A percentile compares a stretch with the other conserved stretches of the same genome.
Evolutionary conservation across 169 alveolate genomes (phyloP).

Genomic region (Babesia bigemina): DNA sequence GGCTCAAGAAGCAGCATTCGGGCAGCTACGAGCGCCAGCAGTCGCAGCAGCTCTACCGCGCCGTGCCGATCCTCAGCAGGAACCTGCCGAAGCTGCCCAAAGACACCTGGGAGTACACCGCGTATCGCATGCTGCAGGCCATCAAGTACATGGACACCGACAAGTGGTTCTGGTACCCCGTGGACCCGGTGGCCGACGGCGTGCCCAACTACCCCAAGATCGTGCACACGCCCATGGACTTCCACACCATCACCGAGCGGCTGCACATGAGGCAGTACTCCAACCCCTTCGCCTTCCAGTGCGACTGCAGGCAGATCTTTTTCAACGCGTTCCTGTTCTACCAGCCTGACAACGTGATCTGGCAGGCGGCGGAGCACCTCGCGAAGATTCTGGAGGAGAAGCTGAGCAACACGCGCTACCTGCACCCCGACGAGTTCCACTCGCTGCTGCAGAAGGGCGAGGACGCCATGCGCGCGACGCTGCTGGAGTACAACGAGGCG

Average conservation of each 20-base stretch:
- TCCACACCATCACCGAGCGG: constrained; percentile 63
- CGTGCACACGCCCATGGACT: constrained; percentile 62
- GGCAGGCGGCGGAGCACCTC: constrained; percentile 78
- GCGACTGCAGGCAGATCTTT: constrained; percentile 86
- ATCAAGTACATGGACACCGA: constrained; percentile 67
- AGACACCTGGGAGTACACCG: constrained; percentile 67
- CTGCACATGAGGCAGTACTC: constrained; percentile 75
- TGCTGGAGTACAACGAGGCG: constrained; percentile 25
- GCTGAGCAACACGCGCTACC: constrained; percentile 62
- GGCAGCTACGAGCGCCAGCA: constrained; percentile 33
- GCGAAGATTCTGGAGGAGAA: constrained; percentile 76
- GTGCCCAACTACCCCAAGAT: constrained; percentile 60
- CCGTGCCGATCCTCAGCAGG: constrained; percentile 55
- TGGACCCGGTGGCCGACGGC: constrained; percentile 70
- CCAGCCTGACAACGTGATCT: constrained; percentile 70
- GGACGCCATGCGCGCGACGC: constrained; percentile 31
- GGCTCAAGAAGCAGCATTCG: constrained; percentile 9
- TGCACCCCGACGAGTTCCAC: constrained; percentile 71
- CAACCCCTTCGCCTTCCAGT: constrained; percentile 90
- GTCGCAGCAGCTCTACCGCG: constrained; percentile 33
- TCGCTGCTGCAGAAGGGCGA: constrained; percentile 58
- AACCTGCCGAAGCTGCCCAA: constrained; percentile 63
- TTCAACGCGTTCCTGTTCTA: constrained; percentile 85
- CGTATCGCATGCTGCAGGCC: constrained; percentile 56
- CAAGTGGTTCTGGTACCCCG: constrained; percentile 73